Base-by-base conservation (phyloP, 805 yeast genomes). In the Kazachstania africana region DNA sequence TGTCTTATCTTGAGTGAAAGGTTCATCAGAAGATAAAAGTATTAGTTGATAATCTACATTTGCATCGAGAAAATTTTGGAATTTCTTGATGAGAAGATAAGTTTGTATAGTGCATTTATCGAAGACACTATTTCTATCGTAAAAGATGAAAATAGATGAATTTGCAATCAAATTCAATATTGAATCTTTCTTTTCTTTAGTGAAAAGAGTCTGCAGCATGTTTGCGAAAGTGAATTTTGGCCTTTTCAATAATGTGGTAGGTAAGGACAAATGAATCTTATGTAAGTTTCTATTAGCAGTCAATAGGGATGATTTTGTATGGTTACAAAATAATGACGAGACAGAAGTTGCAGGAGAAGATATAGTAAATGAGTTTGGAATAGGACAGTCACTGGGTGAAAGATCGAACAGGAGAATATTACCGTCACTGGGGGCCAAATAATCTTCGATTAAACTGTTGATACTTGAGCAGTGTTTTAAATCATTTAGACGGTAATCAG, bases 201-300 rank as follows among this genome's bases (percentile, higher is more conserved):
- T 27, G 9, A 44, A 36, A 12, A 45, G 39, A 2, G 54, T 43
- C 18, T 44, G 40, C 9, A 50, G 28, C 25, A 55, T 33, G 20
- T 47, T 54, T 16, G 37, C 41, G 31, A 55, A 50, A 25, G 40
- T 44, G 29, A 45, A 46, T 12, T 45, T 44, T 1, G 55, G 50
- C 27, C 60, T 50, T 33, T 42, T 47, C 17, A 55, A 36, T 22
- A 55, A 32, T 1, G 60, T 55, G 13, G 50, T 47, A 4, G 60
- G 60, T 24, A 53, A 43, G 14, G 47, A 45, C 16, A 54, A 31
- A 35, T 53, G 56, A 13, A 50, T 38, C 21, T 40, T 40, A 16
- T 42, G 33, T n/a, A 43, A 31, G 19, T 41, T 39, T 16, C 33
- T 34, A 12, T 26, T 33, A 12, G 35, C 30, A 20, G 36, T 23